phyloP scores from a whole-genome alignment of 2,329 filamentous ascomycete species.

The Hypocreales sp. region DNA sequence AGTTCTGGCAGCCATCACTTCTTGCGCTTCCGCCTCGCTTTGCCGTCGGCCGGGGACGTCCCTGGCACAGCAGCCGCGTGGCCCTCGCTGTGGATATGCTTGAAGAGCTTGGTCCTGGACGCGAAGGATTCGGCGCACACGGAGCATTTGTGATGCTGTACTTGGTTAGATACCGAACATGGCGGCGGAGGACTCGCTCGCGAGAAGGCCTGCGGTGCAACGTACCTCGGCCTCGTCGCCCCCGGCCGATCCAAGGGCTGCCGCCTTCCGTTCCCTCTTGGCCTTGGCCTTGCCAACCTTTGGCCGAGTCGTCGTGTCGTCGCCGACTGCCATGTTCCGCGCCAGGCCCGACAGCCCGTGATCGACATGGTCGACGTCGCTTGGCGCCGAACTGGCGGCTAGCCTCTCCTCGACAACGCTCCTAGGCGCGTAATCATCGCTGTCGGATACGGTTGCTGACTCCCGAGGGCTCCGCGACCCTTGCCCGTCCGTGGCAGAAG shows the following conservation, averaged over 20 bases:
- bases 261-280: conserved; percentile 30
- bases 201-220: too few species aligned
- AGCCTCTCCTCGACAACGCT: conserved; percentile 26
- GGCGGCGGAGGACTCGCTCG: too few species aligned
- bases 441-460: conserved; percentile 1
- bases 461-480: too few species aligned
- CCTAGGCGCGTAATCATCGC: conserved; percentile 32
- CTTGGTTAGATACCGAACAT: too few species aligned
- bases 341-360: conserved; percentile 5
- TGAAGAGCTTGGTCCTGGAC: conserved; percentile 57
- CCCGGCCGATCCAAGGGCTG: conserved; percentile 12
- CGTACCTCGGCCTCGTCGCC: conserved; percentile 1
- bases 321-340: conserved; percentile 11
- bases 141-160: conserved; percentile 26
- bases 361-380: neutral
- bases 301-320: conserved; percentile 10
- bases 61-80: conserved; percentile 41
- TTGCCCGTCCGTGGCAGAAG: too few species aligned
- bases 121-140: conserved; percentile 30
- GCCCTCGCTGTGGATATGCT: conserved; percentile 49
- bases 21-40: conserved; percentile 22
- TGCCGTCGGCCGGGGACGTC: conserved; percentile 1
- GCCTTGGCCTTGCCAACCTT: conserved; percentile 36
- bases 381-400: neutral
- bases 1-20: too few species aligned